These are phyloP conservation scores for Elaeagnus macrophylla DNA, from an alignment of 306 rosid species.

Conservation along the genomic window DNA sequence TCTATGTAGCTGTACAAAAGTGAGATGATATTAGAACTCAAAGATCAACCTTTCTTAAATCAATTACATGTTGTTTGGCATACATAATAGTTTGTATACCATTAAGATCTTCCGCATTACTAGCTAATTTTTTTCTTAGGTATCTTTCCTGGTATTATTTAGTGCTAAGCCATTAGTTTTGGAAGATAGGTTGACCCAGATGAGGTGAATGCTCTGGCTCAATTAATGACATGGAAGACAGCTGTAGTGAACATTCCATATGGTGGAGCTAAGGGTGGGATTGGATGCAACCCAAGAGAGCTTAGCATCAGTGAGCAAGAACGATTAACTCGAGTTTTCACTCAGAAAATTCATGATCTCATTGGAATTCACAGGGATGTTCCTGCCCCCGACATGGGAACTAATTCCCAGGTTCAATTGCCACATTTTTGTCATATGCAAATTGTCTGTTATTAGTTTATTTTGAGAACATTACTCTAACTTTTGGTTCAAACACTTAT, in stretches of 20 bases:
- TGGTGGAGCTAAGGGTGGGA: slow-evolving; percentile 85
- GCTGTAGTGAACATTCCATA: slow-evolving; percentile 69
- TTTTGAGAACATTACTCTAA: too few relatives aligned
- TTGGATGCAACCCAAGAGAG: slow-evolving; percentile 66
- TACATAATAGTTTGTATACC: too few relatives aligned
- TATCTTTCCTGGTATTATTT: not conserved
- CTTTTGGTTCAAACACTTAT: not conserved
- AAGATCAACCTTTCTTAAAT: too few relatives aligned
- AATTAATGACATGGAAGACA: slow-evolving; percentile 76
- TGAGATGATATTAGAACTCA: too few relatives aligned
- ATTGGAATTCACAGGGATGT: slow-evolving; percentile 62
- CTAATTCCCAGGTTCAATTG: slow-evolving; percentile 53
- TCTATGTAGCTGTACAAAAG: too few relatives aligned
- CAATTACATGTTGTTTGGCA: too few relatives aligned
- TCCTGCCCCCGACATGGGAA: slow-evolving; percentile 85
- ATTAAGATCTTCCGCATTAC: too few relatives aligned
- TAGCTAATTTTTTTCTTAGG: not conserved
- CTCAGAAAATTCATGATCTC: slow-evolving; percentile 72
- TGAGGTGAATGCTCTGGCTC: slow-evolving; percentile 79
- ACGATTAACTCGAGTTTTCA: slow-evolving; percentile 75
- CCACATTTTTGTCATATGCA: not conserved
- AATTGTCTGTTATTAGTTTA: not conserved
- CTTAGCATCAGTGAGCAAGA: slow-evolving; percentile 53
- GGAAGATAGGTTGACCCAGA: slow-evolving; percentile 62
- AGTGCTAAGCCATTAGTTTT: slow-evolving; percentile 8